Conservation (phyloP, 208 protist species). For the Crithidia brevicula region DNA sequence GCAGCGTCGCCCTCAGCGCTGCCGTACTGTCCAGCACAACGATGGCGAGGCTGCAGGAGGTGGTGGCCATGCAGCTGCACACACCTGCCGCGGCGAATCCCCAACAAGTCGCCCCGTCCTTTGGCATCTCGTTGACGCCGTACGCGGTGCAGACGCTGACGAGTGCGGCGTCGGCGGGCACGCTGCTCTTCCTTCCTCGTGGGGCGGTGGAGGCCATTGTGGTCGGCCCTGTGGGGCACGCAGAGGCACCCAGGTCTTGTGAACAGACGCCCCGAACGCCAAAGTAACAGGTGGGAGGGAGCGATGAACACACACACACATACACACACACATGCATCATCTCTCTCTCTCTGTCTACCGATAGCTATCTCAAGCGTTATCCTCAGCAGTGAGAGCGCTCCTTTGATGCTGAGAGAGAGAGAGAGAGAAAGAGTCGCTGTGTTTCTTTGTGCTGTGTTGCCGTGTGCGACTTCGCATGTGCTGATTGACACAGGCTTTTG, state of each 20-base stretch:
- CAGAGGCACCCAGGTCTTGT: constrained; percentile 1
- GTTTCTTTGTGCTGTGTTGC: too few relatives aligned
- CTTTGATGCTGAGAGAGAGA: constrained; percentile 2
- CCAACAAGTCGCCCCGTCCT: constrained; percentile 16
- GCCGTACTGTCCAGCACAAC: constrained; percentile 7
- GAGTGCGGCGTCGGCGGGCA: constrained; percentile 16
- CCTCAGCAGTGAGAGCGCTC: too few relatives aligned
- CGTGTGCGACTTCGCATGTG: too few relatives aligned
- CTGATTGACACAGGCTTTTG: too few relatives aligned
- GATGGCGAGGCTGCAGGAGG: constrained; percentile 8
- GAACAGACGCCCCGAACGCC: background rate
- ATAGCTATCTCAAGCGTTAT: too few relatives aligned
- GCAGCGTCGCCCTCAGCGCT: constrained; percentile 16
- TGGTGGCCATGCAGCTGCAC: constrained; percentile 9
- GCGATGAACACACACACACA: background rate
- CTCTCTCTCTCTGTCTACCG: too few relatives aligned
- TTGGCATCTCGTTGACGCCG: constrained; percentile 25
- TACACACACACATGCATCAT: constrained; percentile 1
- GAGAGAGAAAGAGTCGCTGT: too few relatives aligned
- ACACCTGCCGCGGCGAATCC: background rate
- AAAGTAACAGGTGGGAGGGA: too few relatives aligned
- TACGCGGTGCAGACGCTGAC: constrained; percentile 28
- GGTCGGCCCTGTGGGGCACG: constrained; percentile 17
- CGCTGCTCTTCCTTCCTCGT: constrained; percentile 30
- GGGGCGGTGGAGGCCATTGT: constrained; percentile 25